Conservation (phyloP, 208 protist genomes). For the Novymonas esmeraldas region DNA sequence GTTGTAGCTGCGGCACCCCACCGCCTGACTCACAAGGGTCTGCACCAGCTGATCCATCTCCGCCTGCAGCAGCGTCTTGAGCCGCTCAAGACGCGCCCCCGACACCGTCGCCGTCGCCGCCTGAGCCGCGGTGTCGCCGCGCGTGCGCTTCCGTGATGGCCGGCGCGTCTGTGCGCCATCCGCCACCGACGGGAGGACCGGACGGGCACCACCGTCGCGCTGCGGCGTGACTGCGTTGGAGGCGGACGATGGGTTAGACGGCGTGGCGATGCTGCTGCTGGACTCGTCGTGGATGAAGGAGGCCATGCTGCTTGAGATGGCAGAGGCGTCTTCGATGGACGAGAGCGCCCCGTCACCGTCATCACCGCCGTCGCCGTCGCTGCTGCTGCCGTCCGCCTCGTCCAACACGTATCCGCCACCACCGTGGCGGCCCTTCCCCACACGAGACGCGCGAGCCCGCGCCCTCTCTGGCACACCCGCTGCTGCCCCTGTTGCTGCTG, state of each 20-base stretch:
- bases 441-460: slow-evolving; percentile 2
- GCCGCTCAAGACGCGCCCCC: slow-evolving; percentile 47
- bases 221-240: slow-evolving; percentile 15
- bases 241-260: slow-evolving; percentile 9
- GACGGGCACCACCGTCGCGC: too few relatives aligned
- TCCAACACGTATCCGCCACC: slow-evolving; percentile 39
- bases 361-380: slow-evolving; percentile 9
- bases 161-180: neutral
- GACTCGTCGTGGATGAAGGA: slow-evolving; percentile 29
- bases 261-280: slow-evolving; percentile 18
- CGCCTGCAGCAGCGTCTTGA: slow-evolving; percentile 51
- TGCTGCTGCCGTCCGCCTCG: slow-evolving; percentile 22
- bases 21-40: slow-evolving; percentile 67
- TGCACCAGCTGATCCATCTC: slow-evolving; percentile 78
- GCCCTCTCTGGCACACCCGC: neutral
- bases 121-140: slow-evolving; percentile 12
- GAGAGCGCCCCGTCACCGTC: slow-evolving; percentile 6
- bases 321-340: slow-evolving; percentile 8
- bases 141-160: slow-evolving; percentile 20
- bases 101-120: slow-evolving; percentile 38
- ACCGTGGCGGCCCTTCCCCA: neutral
- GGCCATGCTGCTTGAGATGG: slow-evolving; percentile 15
- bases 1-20: slow-evolving; percentile 83
- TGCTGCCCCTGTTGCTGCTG: neutral
- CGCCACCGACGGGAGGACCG: neutral